These are phyloP conservation scores for Nemania sp. DNA, from an alignment of 2,329 filamentous ascomycete genomes.

Conservation along the genomic window DNA sequence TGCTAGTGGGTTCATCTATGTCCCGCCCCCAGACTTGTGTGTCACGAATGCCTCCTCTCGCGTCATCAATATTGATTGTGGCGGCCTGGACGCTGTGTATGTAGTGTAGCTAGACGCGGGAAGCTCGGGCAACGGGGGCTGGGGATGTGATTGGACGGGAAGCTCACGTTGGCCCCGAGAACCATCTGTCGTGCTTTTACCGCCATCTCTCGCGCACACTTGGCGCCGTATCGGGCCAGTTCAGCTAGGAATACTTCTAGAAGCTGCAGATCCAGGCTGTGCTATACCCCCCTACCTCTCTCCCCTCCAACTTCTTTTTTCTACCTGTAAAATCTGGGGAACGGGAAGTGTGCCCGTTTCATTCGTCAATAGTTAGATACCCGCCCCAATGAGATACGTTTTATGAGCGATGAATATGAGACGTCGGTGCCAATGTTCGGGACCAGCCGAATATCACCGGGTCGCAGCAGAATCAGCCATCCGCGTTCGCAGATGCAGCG, in stretches of 20 bases:
- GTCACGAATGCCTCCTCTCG: conserved; percentile 26
- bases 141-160: conserved; percentile 27
- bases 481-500: conserved; percentile 5
- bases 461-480: conserved; percentile 10
- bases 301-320: neutral
- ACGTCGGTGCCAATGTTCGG: conserved; percentile 26
- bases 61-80: conserved; percentile 40
- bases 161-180: conserved; percentile 19
- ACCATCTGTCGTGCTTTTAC: conserved; percentile 24
- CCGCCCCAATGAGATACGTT: neutral
- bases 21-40: conserved; percentile 18
- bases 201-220: conserved; percentile 14
- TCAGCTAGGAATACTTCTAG: conserved; percentile 39
- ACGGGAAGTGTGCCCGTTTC: conserved; percentile 12
- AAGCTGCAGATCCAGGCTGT: conserved; percentile 30
- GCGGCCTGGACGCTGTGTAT: conserved; percentile 29
- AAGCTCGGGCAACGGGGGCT: conserved; percentile 31
- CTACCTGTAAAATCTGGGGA: conserved; percentile 27
- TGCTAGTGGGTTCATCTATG: conserved; percentile 36
- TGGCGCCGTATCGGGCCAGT: conserved; percentile 13
- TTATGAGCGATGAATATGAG: neutral
- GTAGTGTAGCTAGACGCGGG: conserved; percentile 32
- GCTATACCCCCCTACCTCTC: neutral
- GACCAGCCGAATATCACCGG: conserved; percentile 29
- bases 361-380: conserved; percentile 7